Evolutionary conservation across 1,284 basidiomycete genomes (phyloP).

Genomic region (Wallemia mellicola): DNA sequence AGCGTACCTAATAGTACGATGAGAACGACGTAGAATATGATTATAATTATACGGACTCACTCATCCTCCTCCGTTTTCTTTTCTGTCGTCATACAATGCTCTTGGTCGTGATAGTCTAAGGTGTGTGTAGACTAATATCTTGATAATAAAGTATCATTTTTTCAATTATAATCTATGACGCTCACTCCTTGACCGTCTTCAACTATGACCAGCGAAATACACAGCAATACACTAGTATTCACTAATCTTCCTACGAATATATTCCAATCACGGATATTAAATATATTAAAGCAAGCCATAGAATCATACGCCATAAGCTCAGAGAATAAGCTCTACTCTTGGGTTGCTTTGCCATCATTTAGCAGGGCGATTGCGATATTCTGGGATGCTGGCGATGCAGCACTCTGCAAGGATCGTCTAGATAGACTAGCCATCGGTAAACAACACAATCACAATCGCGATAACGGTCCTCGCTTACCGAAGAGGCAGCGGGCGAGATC

Average conservation of each 20-base stretch:
- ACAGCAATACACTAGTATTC: background rate
- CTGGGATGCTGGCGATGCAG: conserved; percentile 19
- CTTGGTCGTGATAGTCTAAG: too few relatives aligned
- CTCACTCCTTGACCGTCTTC: too few relatives aligned
- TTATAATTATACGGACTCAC: background rate
- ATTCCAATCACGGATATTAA: background rate
- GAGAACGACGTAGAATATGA: background rate
- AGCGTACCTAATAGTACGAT: background rate
- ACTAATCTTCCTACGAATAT: background rate
- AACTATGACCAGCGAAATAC: background rate
- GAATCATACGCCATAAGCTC: conserved; percentile 6
- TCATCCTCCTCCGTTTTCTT: background rate
- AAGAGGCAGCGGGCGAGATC: conserved; percentile 2
- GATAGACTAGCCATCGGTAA: conserved; percentile 13
- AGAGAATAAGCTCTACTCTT: conserved; percentile 48
- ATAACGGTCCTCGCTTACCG: background rate
- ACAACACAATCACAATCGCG: background rate
- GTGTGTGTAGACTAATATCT: too few relatives aligned
- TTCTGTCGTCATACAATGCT: too few relatives aligned
- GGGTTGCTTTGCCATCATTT: conserved; percentile 57
- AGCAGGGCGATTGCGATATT: conserved; percentile 54
- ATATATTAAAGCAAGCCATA: background rate
- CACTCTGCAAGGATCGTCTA: conserved; percentile 12
- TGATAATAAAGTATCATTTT: too few relatives aligned
- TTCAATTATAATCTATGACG: too few relatives aligned